Conservation (phyloP, 768 basidiomycete species). For the Chalciporus chontae region DNA sequence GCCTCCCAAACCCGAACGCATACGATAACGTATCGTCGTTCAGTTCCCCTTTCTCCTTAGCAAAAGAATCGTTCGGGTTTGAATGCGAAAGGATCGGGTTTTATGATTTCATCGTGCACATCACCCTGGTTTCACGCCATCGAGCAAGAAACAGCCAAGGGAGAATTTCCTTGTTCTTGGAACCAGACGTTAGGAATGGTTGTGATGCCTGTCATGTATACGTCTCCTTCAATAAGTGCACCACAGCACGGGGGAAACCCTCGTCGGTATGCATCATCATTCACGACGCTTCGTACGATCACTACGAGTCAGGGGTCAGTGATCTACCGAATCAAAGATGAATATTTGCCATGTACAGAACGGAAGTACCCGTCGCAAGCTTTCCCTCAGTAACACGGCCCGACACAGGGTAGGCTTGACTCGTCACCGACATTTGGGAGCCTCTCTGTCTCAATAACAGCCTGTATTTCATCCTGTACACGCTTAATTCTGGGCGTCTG, state of each 20-base stretch:
- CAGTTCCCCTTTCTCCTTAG: too few species aligned
- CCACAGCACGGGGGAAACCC: neutral
- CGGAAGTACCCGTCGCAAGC: slow-evolving; percentile 3
- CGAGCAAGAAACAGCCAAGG: too few species aligned
- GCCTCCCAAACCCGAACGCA: slow-evolving; percentile 6
- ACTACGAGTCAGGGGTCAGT: neutral
- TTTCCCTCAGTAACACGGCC: slow-evolving; percentile 3
- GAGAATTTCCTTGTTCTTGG: too few species aligned
- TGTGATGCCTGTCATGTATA: too few species aligned
- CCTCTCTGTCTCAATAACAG: too few species aligned
- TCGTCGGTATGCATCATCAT: slow-evolving; percentile 4
- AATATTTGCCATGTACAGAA: slow-evolving; percentile 2
- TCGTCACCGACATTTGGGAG: too few species aligned
- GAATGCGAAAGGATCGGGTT: slow-evolving; percentile 34
- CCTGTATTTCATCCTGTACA: too few species aligned
- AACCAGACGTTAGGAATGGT: too few species aligned
- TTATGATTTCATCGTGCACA: slow-evolving; percentile 34
- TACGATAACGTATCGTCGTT: slow-evolving; percentile 6
- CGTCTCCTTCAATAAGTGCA: neutral
- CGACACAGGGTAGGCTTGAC: slow-evolving; percentile 1
- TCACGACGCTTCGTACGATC: neutral
- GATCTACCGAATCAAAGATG: neutral
- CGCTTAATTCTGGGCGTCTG: too few species aligned
- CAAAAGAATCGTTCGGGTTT: too few species aligned
- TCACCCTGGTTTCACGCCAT: slow-evolving; percentile 22